phyloP scores from a whole-genome alignment of 2,329 filamentous ascomycete genomes.

The Tolypocladium cylindrosporum region DNA sequence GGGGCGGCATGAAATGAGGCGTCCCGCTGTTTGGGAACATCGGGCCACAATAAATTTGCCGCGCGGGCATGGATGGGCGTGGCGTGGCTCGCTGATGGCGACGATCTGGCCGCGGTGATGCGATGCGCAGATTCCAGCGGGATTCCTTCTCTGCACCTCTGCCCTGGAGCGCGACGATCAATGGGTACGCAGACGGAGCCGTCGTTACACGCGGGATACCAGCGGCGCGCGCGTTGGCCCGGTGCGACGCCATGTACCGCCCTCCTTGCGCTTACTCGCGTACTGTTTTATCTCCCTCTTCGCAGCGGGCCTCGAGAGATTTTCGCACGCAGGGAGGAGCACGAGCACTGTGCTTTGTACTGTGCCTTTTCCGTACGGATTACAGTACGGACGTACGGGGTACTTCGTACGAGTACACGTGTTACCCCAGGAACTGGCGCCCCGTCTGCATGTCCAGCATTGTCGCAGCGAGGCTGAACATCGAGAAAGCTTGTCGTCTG shows the following conservation, averaged over 20 bases:
- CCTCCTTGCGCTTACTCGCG: background rate
- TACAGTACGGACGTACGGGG: no score
- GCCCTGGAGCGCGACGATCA: no score
- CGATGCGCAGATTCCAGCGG: background rate
- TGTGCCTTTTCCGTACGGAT: no score
- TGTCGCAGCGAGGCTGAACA: no score
- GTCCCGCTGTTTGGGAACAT: background rate
- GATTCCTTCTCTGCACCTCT: no score
- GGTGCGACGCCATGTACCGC: background rate
- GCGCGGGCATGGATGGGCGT: background rate
- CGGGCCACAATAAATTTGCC: background rate
- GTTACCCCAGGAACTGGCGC: no score
- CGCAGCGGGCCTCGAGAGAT: background rate
- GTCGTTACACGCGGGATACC: no score
- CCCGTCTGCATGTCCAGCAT: no score
- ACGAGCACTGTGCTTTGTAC: no score
- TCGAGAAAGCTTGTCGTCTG: no score
- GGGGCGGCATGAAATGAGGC: background rate
- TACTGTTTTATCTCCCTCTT: background rate
- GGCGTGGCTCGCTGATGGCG: background rate
- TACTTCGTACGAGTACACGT: no score
- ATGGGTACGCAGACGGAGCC: no score
- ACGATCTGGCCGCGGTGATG: background rate
- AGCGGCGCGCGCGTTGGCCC: background rate
- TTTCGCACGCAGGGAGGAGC: background rate